Base-by-base conservation (phyloP, 225 moss, liverwort and hornwort species). In the Physcomitrellopsis africana region DNA sequence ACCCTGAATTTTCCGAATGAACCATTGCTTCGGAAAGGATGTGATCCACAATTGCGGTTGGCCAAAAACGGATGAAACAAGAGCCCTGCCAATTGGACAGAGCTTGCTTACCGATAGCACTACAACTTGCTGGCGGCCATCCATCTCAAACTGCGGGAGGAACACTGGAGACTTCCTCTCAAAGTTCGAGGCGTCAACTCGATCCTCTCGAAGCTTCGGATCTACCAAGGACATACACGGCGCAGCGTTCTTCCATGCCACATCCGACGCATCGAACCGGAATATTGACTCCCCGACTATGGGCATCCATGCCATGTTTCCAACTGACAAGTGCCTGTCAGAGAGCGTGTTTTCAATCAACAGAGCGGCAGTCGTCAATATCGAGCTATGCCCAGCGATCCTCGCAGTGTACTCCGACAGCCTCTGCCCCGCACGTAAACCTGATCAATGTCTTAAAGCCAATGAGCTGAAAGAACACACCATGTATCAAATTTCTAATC, bases 261-360 rank as follows among this genome's bases (percentile, higher is more conserved):
- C 72, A 7, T 92, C 86, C 8, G 84, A 89, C 60, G 81, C 85
- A 84, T 99, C 94, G 72, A 99, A 94, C 45, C 97, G 85, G 65
- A 89, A 99, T 51, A 94, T 81, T 9, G 82, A 82, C 43, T 91
- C 89, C 62, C 82, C 81, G 4, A 99, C 56, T 1, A 94, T 89
- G 46, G 97, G 89, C 81, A 86, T 73, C 68, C 91, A 92, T 43
- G 82, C 63, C 93, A 93, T 90, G 46, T 79, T 80, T 4, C 86
- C 59, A 27, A 77, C 52, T 0, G 68, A 81, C 79, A 83, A 65
- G 8, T 77, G 70, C 47, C 48, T 83, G 16, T 79, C 78, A 3
- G 77, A 74, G 41, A 82, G 68, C 60, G 72, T 83, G 11, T 79
- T 81, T 49, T 83, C 86, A 64, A 80, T 80, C 43, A 77, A 43